Evolutionary conservation across 495 filamentous ascomycete genomes (phyloP).

Genomic region (Acidiella bohemica): DNA sequence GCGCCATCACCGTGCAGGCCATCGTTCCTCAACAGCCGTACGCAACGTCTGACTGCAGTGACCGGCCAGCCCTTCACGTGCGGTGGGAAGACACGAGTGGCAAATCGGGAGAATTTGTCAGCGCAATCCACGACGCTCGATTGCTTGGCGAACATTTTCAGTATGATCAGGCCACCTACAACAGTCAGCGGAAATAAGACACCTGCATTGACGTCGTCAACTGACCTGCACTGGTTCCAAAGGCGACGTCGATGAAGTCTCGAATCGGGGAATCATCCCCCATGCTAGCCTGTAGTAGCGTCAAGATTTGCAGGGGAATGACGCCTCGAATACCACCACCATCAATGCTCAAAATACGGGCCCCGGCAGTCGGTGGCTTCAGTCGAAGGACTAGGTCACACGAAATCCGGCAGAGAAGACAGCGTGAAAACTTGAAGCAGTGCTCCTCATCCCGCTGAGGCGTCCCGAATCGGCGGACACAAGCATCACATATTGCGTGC

Average conservation of each 20-base stretch:
- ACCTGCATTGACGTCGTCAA: background rate
- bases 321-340: conserved; percentile 27
- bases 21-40: too few relatives aligned
- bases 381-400: conserved; percentile 13
- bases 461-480: conserved; percentile 20
- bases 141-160: background rate
- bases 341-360: conserved; percentile 29
- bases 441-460: conserved; percentile 16
- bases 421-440: conserved; percentile 10
- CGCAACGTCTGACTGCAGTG: background rate
- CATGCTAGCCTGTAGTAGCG: conserved; percentile 25
- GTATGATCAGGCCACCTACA: conserved; percentile 1
- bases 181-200: background rate
- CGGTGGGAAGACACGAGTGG: background rate
- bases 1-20: background rate
- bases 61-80: background rate
- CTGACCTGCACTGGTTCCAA: conserved; percentile 29
- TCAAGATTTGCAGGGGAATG: conserved; percentile 27
- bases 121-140: background rate
- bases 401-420: conserved; percentile 2
- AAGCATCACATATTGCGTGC: conserved; percentile 27
- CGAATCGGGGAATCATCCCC: conserved; percentile 18
- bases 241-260: conserved; percentile 26
- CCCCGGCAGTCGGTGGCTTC: conserved; percentile 27
- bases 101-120: background rate